phyloP scores from a whole-genome alignment of 768 basidiomycete species.

The Tubosaeta brunneosetosa region DNA sequence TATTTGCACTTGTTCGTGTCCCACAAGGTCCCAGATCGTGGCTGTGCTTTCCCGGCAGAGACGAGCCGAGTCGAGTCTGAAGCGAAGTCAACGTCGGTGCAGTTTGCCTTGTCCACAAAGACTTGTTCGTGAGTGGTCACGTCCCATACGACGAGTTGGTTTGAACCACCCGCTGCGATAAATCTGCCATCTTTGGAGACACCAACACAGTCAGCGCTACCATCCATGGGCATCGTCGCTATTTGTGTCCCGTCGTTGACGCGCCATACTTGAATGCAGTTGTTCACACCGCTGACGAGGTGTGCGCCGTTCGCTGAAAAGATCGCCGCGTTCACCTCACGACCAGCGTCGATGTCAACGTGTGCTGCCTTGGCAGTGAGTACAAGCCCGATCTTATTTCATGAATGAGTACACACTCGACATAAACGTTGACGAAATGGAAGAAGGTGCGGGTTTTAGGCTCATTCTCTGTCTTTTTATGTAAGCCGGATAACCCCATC shows the following conservation, averaged over 20 bases:
- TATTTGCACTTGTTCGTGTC: background rate
- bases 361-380: too few species aligned
- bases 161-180: background rate
- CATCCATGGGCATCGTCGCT: background rate
- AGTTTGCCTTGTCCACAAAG: background rate
- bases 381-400: too few species aligned
- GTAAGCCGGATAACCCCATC: too few species aligned
- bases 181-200: background rate
- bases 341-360: background rate
- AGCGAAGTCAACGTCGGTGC: background rate
- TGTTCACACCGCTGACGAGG: background rate
- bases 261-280: background rate
- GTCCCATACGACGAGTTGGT: background rate
- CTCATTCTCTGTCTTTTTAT: too few species aligned
- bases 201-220: background rate
- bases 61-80: background rate
- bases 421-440: too few species aligned
- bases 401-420: too few species aligned
- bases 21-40: background rate
- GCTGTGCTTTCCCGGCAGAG: background rate
- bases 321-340: background rate
- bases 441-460: too few species aligned
- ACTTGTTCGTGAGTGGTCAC: background rate
- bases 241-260: background rate
- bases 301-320: background rate